Conservation (phyloP, 2,329 filamentous ascomycete genomes). For the Penicillium psychrosexuale region DNA sequence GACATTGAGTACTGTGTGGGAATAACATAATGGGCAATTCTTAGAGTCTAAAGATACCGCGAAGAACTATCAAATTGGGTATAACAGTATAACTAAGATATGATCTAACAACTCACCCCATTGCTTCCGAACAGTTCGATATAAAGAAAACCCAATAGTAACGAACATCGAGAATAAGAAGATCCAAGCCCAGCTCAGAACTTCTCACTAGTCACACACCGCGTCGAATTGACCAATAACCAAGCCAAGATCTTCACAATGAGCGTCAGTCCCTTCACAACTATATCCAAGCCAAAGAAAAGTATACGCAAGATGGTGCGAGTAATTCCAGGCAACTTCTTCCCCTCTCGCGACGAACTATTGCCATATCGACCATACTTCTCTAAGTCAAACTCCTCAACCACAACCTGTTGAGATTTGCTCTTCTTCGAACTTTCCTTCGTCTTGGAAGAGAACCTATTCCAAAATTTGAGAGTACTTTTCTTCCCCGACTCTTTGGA, state of each 20-base stretch:
- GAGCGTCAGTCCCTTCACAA: slow-evolving; percentile 39
- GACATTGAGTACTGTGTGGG: too few relatives aligned
- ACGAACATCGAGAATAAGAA: neutral
- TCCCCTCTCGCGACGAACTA: slow-evolving; percentile 35
- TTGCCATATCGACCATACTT: slow-evolving; percentile 42
- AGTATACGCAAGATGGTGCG: slow-evolving; percentile 37
- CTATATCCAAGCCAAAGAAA: slow-evolving; percentile 38
- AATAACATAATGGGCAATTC: too few relatives aligned
- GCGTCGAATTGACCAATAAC: slow-evolving; percentile 39
- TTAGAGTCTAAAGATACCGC: neutral
- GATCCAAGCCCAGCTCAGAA: slow-evolving; percentile 30
- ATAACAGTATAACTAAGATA: slow-evolving; percentile 11
- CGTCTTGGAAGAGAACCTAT: neutral
- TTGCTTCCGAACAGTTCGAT: neutral
- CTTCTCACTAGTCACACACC: slow-evolving; percentile 43
- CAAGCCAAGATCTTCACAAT: slow-evolving; percentile 42
- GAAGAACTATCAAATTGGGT: slow-evolving; percentile 11
- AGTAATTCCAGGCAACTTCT: slow-evolving; percentile 40
- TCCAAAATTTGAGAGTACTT: slow-evolving; percentile 20
- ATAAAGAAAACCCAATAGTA: neutral
- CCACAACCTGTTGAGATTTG: slow-evolving; percentile 34
- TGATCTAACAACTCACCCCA: neutral
- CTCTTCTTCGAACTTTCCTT: slow-evolving; percentile 9
- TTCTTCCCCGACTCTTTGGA: slow-evolving; percentile 12
- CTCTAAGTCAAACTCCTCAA: slow-evolving; percentile 47